These are phyloP conservation scores for Hericium rajendrae DNA, from an alignment of 768 basidiomycete species.

Conservation along the genomic window DNA sequence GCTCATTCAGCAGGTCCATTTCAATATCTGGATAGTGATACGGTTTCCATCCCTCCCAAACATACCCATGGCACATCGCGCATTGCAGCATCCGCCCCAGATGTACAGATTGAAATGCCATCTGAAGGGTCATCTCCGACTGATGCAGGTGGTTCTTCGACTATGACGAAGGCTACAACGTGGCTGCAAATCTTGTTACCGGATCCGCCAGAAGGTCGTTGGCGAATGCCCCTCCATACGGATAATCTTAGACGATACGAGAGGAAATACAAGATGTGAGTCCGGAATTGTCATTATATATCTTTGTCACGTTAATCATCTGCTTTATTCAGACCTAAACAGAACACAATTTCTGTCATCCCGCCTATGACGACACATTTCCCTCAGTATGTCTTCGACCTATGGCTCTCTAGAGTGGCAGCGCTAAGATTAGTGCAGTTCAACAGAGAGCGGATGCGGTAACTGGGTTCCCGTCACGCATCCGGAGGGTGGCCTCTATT, in stretches of 20 bases:
- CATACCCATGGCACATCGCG: too few relatives aligned
- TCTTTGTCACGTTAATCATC: not conserved
- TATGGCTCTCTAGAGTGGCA: not conserved
- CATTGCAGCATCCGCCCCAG: too few relatives aligned
- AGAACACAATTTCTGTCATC: not conserved
- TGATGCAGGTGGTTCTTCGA: too few relatives aligned
- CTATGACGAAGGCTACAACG: too few relatives aligned
- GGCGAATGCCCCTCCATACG: not conserved
- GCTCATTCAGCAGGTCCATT: not conserved
- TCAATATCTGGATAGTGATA: not conserved
- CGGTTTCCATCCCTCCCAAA: not conserved
- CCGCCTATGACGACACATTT: not conserved
- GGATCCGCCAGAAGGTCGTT: not conserved
- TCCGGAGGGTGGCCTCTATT: constrained; percentile 57
- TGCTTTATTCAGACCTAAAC: not conserved
- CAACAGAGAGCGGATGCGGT: not conserved
- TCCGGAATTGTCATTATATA: not conserved
- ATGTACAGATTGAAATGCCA: too few relatives aligned
- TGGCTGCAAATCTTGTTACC: too few relatives aligned
- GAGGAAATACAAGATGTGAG: not conserved
- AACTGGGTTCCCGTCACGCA: constrained; percentile 40
- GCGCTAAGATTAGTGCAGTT: not conserved
- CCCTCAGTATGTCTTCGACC: not conserved
- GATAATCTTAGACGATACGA: not conserved
- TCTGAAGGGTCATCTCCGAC: too few relatives aligned